These are phyloP conservation scores for Aspergillus sp. DNA, from an alignment of 2,329 filamentous ascomycete genomes.

Conservation along the genomic window DNA sequence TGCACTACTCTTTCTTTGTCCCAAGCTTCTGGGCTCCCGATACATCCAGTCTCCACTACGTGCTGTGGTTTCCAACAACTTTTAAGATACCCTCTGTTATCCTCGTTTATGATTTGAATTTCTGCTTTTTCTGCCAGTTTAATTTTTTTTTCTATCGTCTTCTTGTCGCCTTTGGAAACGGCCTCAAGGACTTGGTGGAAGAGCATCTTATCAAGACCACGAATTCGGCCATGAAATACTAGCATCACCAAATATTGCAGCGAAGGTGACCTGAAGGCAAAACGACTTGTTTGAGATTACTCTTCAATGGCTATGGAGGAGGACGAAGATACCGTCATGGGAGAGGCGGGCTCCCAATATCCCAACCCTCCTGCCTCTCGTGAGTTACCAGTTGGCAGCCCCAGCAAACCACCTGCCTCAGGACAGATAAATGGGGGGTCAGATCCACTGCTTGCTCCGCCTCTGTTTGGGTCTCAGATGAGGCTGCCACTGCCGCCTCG, in stretches of 20 bases:
- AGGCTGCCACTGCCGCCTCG: slow-evolving; percentile 14
- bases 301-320: slow-evolving; percentile 21
- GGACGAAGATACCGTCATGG: slow-evolving; percentile 39
- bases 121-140: too few species aligned
- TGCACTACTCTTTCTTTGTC: too few species aligned
- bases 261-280: slow-evolving; percentile 4
- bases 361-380: slow-evolving; percentile 12
- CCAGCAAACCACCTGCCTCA: slow-evolving; percentile 10
- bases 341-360: slow-evolving; percentile 19
- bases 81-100: too few species aligned
- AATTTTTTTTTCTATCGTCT: too few species aligned
- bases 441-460: slow-evolving; percentile 18
- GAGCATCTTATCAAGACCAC: too few species aligned
- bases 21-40: too few species aligned
- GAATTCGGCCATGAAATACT: slow-evolving; percentile 12
- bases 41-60: too few species aligned
- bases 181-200: too few species aligned
- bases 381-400: slow-evolving; percentile 9
- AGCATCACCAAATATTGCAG: neutral
- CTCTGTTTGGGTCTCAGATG: slow-evolving; percentile 15
- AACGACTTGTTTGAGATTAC: slow-evolving; percentile 2
- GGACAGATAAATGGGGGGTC: slow-evolving; percentile 13
- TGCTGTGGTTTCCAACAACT: too few species aligned
- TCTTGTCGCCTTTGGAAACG: too few species aligned
- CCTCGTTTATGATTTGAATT: too few species aligned